Conservation (phyloP, 441 rosid species). For the Populus trichocarpa region DNA sequence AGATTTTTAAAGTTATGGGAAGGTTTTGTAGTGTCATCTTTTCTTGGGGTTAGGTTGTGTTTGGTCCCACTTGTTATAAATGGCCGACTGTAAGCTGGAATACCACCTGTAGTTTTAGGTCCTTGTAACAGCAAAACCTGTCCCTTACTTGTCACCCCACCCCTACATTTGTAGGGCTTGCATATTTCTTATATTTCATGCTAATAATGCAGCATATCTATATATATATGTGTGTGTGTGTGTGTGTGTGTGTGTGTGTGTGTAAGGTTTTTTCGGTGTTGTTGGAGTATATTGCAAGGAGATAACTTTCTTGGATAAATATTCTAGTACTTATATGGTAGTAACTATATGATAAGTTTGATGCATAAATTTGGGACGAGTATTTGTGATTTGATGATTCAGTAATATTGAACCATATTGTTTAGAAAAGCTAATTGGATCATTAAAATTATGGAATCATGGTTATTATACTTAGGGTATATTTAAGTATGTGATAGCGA, state of each 20-base stretch:
- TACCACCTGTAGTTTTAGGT: conserved; percentile 18
- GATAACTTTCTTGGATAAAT: neutral
- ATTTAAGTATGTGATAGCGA: too few species aligned
- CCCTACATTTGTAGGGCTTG: conserved; percentile 1
- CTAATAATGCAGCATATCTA: neutral
- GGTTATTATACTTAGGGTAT: neutral
- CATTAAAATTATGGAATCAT: neutral
- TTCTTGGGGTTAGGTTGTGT: conserved; percentile 40
- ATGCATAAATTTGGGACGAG: neutral
- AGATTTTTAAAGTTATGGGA: neutral
- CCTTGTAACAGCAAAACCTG: conserved; percentile 15
- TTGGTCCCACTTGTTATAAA: conserved; percentile 36
- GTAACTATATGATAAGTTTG: neutral
- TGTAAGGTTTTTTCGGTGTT: neutral
- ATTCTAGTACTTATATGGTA: neutral
- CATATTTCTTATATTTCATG: neutral
- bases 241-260: too few species aligned
- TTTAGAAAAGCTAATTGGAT: neutral
- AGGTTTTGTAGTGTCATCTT: conserved; percentile 20
- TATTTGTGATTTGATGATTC: neutral
- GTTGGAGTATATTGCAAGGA: neutral
- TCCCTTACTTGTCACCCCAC: conserved; percentile 2
- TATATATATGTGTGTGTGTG: too few species aligned
- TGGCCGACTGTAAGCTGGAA: conserved; percentile 30
- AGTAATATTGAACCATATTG: neutral